A percentile compares a stretch with the other conserved stretches of the same genome.
phyloP scores from a whole-genome alignment of 2,329 filamentous ascomycete genomes.

The Teratosphaeria destructans region DNA sequence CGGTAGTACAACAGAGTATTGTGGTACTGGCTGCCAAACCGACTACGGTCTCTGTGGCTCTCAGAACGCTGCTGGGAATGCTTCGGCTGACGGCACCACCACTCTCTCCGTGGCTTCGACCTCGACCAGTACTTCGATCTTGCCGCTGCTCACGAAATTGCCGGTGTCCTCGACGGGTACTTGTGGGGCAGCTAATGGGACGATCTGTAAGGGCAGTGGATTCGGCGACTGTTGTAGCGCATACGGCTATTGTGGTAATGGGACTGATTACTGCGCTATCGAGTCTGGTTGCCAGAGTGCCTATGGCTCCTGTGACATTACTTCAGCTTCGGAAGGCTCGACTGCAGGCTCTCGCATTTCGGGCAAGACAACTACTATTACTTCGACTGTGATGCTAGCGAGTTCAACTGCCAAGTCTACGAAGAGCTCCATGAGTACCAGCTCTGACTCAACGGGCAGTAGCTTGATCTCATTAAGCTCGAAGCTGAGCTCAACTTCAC shows the following conservation, averaged over 20 bases:
- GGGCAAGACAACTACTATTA: neutral
- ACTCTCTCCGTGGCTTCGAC: neutral
- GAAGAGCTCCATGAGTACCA: neutral
- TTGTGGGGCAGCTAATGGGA: too few relatives aligned
- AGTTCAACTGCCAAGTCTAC: neutral
- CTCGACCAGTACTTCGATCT: neutral
- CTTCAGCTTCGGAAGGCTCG: too few relatives aligned
- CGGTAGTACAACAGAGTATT: neutral
- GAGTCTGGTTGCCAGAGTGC: too few relatives aligned
- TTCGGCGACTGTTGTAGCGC: too few relatives aligned
- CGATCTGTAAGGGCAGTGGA: too few relatives aligned
- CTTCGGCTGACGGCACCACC: neutral
- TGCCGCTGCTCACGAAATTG: too few relatives aligned
- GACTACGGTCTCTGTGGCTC: neutral
- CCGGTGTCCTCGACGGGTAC: too few relatives aligned
- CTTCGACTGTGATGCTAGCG: neutral
- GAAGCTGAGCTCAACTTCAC: neutral
- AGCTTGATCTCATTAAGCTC: neutral
- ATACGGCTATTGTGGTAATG: too few relatives aligned
- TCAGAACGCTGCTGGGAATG: neutral
- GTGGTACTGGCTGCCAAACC: neutral
- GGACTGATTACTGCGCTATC: too few relatives aligned
- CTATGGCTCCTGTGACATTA: too few relatives aligned
- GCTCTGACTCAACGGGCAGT: neutral
- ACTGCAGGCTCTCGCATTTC: neutral